Base-by-base conservation (phyloP, 371 early-diverging fungal genomes). In the Thermomucor indicae-seudaticae region DNA sequence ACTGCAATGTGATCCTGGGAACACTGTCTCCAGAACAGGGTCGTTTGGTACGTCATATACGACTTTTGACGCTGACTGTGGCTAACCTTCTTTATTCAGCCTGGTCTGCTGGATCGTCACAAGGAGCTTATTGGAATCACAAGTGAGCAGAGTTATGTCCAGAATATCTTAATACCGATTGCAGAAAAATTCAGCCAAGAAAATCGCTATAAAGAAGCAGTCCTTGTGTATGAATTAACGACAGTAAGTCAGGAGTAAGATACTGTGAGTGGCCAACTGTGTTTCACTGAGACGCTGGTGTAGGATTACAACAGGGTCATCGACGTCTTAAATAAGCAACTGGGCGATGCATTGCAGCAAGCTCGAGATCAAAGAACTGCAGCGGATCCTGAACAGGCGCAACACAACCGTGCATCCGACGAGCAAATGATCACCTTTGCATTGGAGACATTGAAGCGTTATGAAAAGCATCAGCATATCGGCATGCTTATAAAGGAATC, bases 221-320 rank as follows among this genome's bases (percentile, higher is more conserved):
- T 93, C 17, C 60, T 75, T 55, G 76, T 94, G 17, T 91, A 82
- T 56, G 80, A 92, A 58, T 64, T 89, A 37, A 84, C 85, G 8
- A 73, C 82, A 46, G 60, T 58, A 51, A 52, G 57, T 24, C 19
- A n/a, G 24, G 5, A n/a, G n/a, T 31, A 32, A 27, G 23, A 19
- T 17, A 8, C 16, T 25, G 17, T 20, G 27, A 22, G 16, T 10
- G 14, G 37, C 19, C 6, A 17, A 46, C 1, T 4, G 4, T 40
- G 4, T 16, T 31, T 22, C 1, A 28, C n/a, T 19, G 19, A 41
- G 4, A 39, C 45, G 14, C 27, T 20, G 40, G 1, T 19, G 12
- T 30, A 48, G 61, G 84, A 92, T 38, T 90, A 87, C 58, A 84
- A 89, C 61, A 75, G 66, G 5, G 93, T 93, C 19, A 65, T 91